Percentiles rank a stretch among this genome's conserved stretches.
These are phyloP conservation scores for Fonsecaea pedrosoi DNA, from an alignment of 2,329 filamentous ascomycete genomes.

Conservation along the genomic window DNA sequence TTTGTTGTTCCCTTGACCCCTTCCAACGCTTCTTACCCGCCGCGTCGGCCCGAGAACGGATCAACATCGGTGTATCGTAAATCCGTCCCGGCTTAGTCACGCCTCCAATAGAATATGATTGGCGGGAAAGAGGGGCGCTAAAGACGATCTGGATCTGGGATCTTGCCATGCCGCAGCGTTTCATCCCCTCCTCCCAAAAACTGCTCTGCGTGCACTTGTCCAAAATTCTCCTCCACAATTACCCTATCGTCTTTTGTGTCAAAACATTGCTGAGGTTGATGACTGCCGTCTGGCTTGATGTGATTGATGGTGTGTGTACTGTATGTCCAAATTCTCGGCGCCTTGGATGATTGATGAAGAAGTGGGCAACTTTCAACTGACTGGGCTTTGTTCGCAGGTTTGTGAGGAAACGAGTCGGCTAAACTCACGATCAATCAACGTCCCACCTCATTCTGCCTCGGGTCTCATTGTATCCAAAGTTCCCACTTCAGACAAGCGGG, in stretches of 20 bases:
- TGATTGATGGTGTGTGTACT: slow-evolving; percentile 1
- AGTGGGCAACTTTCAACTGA: slow-evolving; percentile 13
- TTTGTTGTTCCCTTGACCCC: neutral
- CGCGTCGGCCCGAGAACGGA: neutral
- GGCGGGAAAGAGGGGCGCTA: slow-evolving; percentile 12
- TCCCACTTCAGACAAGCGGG: neutral
- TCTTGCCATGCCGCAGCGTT: slow-evolving; percentile 20
- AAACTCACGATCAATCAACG: slow-evolving; percentile 6
- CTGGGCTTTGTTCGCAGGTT: slow-evolving; percentile 12
- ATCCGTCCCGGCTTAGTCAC: slow-evolving; percentile 8
- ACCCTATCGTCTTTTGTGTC: neutral
- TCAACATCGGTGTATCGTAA: neutral
- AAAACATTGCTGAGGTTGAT: neutral
- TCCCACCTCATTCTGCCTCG: neutral
- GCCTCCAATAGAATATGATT: neutral
- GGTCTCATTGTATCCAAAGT: neutral
- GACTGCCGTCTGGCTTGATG: neutral
- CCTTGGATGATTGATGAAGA: neutral
- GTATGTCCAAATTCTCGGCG: slow-evolving; percentile 6
- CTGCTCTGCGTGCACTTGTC: slow-evolving; percentile 9
- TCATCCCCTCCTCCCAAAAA: slow-evolving; percentile 16
- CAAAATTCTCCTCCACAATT: slow-evolving; percentile 9
- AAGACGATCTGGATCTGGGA: slow-evolving; percentile 11
- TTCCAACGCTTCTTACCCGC: neutral
- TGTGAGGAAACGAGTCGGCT: slow-evolving; percentile 3